phyloP scores from a whole-genome alignment of 495 filamentous ascomycete species.

The Acidomyces sp. region DNA sequence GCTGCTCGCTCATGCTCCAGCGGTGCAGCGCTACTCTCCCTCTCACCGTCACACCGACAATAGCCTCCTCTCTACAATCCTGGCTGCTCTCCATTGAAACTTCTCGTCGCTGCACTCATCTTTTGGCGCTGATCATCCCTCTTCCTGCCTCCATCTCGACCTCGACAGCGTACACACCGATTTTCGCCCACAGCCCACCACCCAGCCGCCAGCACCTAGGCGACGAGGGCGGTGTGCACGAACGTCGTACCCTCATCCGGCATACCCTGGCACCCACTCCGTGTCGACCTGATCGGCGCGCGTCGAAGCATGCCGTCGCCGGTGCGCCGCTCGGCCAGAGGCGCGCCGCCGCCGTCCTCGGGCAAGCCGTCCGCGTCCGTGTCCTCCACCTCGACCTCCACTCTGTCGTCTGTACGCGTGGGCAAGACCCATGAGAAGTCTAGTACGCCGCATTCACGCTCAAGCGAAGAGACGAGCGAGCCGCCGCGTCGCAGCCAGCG shows the following conservation, averaged over 20 bases:
- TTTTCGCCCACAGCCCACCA: background rate
- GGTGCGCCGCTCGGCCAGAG: constrained; percentile 67
- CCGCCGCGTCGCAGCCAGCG: constrained; percentile 57
- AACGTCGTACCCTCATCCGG: background rate
- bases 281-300: background rate
- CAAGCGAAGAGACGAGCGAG: constrained; percentile 72
- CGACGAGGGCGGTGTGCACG: background rate
- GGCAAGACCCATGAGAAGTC: constrained; percentile 59
- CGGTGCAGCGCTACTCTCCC: too few relatives aligned
- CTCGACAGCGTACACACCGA: background rate
- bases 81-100: too few relatives aligned
- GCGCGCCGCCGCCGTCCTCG: constrained; percentile 56
- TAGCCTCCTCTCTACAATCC: too few relatives aligned
- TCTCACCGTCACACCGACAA: too few relatives aligned
- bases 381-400: constrained; percentile 64
- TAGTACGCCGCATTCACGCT: constrained; percentile 53
- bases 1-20: too few relatives aligned
- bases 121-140: too few relatives aligned
- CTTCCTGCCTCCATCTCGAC: background rate
- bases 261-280: background rate
- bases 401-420: constrained; percentile 55
- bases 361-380: constrained; percentile 62
- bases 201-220: background rate
- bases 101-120: too few relatives aligned
- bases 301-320: constrained; percentile 7